Evolutionary conservation across 1,284 basidiomycete genomes (phyloP).

Genomic region (Fomitiporia mediterranea): DNA sequence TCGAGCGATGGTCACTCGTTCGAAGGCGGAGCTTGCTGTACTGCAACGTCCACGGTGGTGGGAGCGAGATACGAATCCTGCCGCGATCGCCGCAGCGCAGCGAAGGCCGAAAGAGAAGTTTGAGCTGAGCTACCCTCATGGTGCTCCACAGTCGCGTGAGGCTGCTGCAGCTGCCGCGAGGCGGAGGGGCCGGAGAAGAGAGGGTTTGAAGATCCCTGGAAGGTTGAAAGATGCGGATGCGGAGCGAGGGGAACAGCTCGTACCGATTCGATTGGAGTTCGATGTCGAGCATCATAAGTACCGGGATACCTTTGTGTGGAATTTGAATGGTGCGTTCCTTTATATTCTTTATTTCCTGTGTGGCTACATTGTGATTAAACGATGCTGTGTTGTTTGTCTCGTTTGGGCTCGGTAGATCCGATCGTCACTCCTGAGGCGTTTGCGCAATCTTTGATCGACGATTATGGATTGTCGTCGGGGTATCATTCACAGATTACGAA

Average conservation of each 20-base stretch:
- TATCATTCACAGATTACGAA: constrained; percentile 78
- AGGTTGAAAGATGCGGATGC: constrained; percentile 54
- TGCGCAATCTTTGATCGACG: constrained; percentile 87
- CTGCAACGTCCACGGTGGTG: constrained; percentile 39
- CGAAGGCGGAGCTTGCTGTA: constrained; percentile 29
- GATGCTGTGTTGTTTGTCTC: neutral
- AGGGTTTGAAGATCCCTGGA: constrained; percentile 69
- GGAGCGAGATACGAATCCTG: constrained; percentile 41
- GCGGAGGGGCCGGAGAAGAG: constrained; percentile 55
- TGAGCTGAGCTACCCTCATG: constrained; percentile 62
- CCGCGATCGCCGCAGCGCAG: constrained; percentile 24
- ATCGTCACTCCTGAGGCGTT: constrained; percentile 87
- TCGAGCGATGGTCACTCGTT: constrained; percentile 26
- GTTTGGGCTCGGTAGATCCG: no score
- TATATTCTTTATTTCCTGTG: neutral
- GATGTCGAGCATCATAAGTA: constrained; percentile 90
- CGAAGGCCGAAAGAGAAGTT: constrained; percentile 49
- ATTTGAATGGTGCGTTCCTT: constrained; percentile 68
- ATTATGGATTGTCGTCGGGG: constrained; percentile 73
- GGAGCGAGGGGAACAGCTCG: constrained; percentile 69
- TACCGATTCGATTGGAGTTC: constrained; percentile 93
- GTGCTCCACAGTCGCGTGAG: constrained; percentile 32
- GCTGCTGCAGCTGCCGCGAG: constrained; percentile 38
- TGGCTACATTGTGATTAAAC: neutral
- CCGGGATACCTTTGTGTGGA: constrained; percentile 97